Base-by-base conservation (phyloP, 768 basidiomycete genomes). In the Xanthoconium stramineum region DNA sequence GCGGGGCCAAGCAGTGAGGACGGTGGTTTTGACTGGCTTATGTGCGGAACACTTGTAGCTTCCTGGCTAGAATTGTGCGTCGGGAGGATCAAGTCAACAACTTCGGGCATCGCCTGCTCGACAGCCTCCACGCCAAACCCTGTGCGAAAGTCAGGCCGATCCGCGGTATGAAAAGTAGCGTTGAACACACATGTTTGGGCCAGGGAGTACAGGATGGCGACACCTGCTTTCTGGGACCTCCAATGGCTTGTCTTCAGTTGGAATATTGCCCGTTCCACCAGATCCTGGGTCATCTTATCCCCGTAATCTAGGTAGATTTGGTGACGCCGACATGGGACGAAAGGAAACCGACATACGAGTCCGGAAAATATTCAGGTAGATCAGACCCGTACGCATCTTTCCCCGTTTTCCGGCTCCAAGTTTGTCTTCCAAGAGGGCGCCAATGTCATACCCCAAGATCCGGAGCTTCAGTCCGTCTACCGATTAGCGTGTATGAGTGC, bases 191-290 rank as follows among this genome's bases (percentile, higher is more conserved):
- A 47, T 10, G 53, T 47, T 28, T 54, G 53, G 11, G 53, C 53
- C 37, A 54, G 53, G 11, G 53, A 39, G 14, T 38, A 54, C 15
- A 54, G 30, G 20, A 54, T 54, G 17, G 61, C 54, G 15, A 60
- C 61, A 6, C 64, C 64, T 30, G 50, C 46, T 53, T 53, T 59
- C 54, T 65, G 64, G 19, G 53, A 47, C 30, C 29, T 39, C 53
- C 53, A 54, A 14, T 9, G 37, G 32, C 19, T 28, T 8, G 38
- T 47, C 38, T 32, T 39, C 17, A 54, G 46, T 20, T 47, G 38
- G 28, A 32, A 54, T 46, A 54, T 54, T 2, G 38, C 53, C 20
- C 53, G 53, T 33, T 47, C 46, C 14, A 54, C 46, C 46, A 54
- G 14, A 33, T 35, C 28, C 28, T 10, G 38, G n/a, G 32, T 54